phyloP scores from a whole-genome alignment of 805 yeast species.

The Wickerhamomyces bovis region DNA sequence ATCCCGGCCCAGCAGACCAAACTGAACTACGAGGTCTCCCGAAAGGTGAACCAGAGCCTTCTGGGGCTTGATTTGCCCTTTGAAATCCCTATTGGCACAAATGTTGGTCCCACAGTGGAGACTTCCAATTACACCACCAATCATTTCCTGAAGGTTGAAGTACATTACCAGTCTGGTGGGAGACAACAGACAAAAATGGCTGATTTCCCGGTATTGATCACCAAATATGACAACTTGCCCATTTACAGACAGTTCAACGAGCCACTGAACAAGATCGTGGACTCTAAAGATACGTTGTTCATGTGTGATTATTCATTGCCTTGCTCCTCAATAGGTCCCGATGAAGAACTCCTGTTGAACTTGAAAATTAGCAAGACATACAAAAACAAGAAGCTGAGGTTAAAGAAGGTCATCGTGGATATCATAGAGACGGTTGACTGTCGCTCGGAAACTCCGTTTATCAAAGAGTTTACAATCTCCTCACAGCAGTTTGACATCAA shows the following conservation, averaged over 20 bases:
- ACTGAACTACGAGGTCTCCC: conserved; percentile 27
- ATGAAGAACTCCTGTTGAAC: conserved; percentile 38
- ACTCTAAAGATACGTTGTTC: conserved; percentile 44
- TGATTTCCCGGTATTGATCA: conserved; percentile 48
- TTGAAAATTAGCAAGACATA: conserved; percentile 33
- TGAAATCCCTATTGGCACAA: conserved; percentile 48
- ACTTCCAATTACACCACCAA: conserved; percentile 38
- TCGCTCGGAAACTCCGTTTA: conserved; percentile 31
- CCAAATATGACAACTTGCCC: conserved; percentile 52
- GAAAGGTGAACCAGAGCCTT: conserved; percentile 35
- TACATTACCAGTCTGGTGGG: conserved; percentile 12
- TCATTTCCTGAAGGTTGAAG: conserved; percentile 37
- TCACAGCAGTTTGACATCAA: conserved; percentile 11
- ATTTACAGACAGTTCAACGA: conserved; percentile 49
- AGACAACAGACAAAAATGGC: conserved; percentile 9
- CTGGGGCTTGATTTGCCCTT: conserved; percentile 57
- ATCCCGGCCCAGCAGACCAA: conserved; percentile 28
- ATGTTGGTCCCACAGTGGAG: conserved; percentile 47
- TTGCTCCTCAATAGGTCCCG: conserved; percentile 52
- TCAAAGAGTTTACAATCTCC: conserved; percentile 37
- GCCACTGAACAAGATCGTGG: conserved; percentile 37
- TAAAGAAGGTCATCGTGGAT: conserved; percentile 42
- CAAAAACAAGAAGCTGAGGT: conserved; percentile 22
- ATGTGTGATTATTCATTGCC: conserved; percentile 42
- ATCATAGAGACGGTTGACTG: conserved; percentile 47